Evolutionary conservation across 2,329 filamentous ascomycete species (phyloP).

Genomic region (Gnomoniopsis smithogilvyi): DNA sequence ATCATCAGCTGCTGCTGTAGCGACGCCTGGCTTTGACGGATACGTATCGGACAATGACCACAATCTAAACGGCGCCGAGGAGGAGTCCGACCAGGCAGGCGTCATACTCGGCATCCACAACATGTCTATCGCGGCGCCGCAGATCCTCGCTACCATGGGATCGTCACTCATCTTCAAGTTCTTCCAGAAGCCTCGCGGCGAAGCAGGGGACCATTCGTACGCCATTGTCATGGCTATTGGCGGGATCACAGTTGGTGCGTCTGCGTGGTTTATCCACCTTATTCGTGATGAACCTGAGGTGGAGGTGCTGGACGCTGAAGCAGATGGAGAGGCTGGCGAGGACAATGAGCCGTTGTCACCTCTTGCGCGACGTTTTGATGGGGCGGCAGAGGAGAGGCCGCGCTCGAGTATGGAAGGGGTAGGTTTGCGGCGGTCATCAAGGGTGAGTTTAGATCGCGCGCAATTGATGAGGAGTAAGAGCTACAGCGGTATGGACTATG

Average conservation of each 20-base stretch:
- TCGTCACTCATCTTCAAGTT: constrained; percentile 81
- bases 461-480: constrained; percentile 46
- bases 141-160: constrained; percentile 83
- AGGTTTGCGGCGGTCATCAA: constrained; percentile 21
- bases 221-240: constrained; percentile 83
- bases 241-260: constrained; percentile 72
- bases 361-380: constrained; percentile 20
- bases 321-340: constrained; percentile 34
- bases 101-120: constrained; percentile 95
- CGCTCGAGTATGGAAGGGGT: constrained; percentile 40
- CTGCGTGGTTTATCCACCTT: constrained; percentile 68
- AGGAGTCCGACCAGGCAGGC: constrained; percentile 72
- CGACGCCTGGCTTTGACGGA: constrained; percentile 18
- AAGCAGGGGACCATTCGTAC: constrained; percentile 81
- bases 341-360: constrained; percentile 5
- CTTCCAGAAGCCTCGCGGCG: constrained; percentile 83
- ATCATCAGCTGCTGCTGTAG: background rate
- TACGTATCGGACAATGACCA: constrained; percentile 27
- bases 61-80: constrained; percentile 35
- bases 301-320: constrained; percentile 34
- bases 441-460: constrained; percentile 43
- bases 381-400: constrained; percentile 30
- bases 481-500: constrained; percentile 48
- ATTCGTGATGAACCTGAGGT: constrained; percentile 58
- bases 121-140: constrained; percentile 86